Conservation (phyloP, 305 asterid genomes). For the Solanum chacoense region DNA sequence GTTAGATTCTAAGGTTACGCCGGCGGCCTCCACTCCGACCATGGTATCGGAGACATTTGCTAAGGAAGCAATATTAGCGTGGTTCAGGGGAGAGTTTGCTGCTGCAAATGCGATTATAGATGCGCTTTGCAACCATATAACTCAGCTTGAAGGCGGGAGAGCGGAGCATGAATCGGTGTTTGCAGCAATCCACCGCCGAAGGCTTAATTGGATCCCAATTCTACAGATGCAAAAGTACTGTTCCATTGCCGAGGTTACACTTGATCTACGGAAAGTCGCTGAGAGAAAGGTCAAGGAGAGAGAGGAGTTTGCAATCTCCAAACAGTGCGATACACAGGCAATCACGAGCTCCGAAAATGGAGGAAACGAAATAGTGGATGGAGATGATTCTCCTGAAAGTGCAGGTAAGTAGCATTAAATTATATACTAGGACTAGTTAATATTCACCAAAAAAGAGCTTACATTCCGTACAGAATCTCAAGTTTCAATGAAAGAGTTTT, state of each 20-base stretch:
- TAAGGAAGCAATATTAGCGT: conserved; percentile 78
- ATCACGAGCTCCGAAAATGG: conserved; percentile 20
- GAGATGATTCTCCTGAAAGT: conserved; percentile 40
- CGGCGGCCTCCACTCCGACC: conserved; percentile 11
- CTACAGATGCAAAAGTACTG: conserved; percentile 88
- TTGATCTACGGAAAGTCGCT: conserved; percentile 61
- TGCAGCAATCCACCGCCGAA: conserved; percentile 67
- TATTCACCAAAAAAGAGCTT: background rate
- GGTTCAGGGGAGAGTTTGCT: conserved; percentile 95
- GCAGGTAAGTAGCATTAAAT: conserved; percentile 43
- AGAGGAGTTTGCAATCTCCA: conserved; percentile 11
- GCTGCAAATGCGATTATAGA: conserved; percentile 98
- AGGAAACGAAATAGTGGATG: conserved; percentile 43
- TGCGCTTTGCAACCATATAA: conserved; percentile 69
- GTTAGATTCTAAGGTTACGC: background rate
- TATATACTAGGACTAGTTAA: background rate
- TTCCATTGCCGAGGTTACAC: conserved; percentile 68
- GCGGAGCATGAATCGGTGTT: conserved; percentile 57
- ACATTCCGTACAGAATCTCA: background rate
- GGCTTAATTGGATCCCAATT: conserved; percentile 93
- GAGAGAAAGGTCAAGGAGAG: conserved; percentile 38
- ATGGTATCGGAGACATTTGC: conserved; percentile 54
- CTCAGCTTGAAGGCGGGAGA: conserved; percentile 47
- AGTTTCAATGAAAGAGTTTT: background rate
- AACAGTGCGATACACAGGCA: conserved; percentile 13